Base-by-base conservation (phyloP, 208 protist species). In the Trypanosoma rangeli region DNA sequence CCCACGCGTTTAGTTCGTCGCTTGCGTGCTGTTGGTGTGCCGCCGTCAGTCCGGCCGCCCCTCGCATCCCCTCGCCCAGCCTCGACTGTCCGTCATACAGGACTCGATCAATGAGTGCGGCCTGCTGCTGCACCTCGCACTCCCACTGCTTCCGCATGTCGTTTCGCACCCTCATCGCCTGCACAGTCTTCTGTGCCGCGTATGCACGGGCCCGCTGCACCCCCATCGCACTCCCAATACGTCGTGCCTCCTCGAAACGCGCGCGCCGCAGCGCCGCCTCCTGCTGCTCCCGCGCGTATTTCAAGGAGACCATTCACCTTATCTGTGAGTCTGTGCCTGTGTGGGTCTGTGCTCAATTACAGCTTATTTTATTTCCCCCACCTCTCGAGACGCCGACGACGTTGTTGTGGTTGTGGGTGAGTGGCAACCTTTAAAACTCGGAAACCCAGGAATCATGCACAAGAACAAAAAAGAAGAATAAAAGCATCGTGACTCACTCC, bases 1-100 rank as follows among this genome's bases (percentile, higher is more conserved):
- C 62, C 88, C 88, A 94, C 46, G 88, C 88, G 55, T 48, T 31
- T 1, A 75, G 68, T 70, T 92, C 88, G 22, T 50, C 53, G 12
- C 28, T 15, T 0, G 84, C 80, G 10, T 70, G 39, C 15, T 55
- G 31, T 4, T n/a, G 39, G 44, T 73, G 70, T 39, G 12, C 54
- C 26, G 69, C 50, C 20, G 42, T 3, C 10, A 69, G 3, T 31
- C 35, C 73, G 0, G 76, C 83, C 26, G 76, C 78, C 13, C 57
- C 44, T 33, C 69, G 63, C 74, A 87, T 65, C 9, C 79, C 74
- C 28, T 82, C 75, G 9, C 73, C 80, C 15, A 74, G 72, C 33
- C 68, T 54, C 1, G 61, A 64, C 35, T 71, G 33, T 5, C 48
- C 64, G 8, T 82, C 64, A 12, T 74, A 63, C 1, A 88, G 26